Conservation (phyloP, 2,329 filamentous ascomycete species). For the Trichoderma sp. region DNA sequence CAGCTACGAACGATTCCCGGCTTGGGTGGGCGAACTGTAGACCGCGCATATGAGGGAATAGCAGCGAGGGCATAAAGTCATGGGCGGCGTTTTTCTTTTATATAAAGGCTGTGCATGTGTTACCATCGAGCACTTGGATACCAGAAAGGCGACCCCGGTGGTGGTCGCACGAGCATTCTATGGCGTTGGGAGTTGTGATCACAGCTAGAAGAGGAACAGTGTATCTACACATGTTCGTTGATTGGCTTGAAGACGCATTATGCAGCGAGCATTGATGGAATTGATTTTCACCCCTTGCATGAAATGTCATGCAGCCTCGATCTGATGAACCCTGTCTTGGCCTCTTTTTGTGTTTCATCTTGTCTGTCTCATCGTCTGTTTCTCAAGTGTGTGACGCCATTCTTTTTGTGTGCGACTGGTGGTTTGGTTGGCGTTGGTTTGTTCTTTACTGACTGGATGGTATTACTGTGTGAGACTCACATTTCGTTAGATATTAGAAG, state of each 20-base stretch:
- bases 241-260: constrained; percentile 1
- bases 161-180: constrained; percentile 9
- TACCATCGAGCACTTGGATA: constrained; percentile 9
- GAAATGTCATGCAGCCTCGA: background rate
- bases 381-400: background rate
- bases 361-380: background rate
- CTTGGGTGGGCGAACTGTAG: constrained; percentile 57
- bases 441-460: background rate
- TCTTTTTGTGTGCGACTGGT: background rate
- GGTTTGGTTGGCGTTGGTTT: background rate
- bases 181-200: constrained; percentile 6
- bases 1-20: constrained; percentile 58
- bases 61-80: constrained; percentile 22
- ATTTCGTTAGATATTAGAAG: background rate
- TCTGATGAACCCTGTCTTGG: background rate
- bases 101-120: constrained; percentile 6
- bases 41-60: constrained; percentile 57
- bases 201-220: background rate
- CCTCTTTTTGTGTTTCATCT: background rate
- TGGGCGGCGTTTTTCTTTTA: constrained; percentile 6
- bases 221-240: background rate
- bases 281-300: constrained; percentile 16
- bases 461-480: background rate
- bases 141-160: background rate
- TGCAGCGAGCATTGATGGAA: background rate